Base-by-base conservation (phyloP, 306 rosid species). In the Quercus engelmannii region DNA sequence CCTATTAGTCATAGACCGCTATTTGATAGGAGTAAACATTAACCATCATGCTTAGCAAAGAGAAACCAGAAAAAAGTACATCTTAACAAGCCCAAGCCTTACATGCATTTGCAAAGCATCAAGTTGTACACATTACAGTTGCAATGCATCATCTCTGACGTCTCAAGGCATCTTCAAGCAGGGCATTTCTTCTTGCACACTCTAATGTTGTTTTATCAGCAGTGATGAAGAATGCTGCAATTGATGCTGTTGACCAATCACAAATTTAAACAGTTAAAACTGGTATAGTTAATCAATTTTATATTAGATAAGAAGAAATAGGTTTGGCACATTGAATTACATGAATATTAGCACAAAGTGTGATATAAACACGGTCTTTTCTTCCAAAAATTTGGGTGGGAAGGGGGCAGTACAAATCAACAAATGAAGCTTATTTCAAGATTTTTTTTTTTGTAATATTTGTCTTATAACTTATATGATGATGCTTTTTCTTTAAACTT, bases 111-210 rank as follows among this genome's bases (percentile, higher is more conserved):
- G 73, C 43, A 18, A 35, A 51, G 57, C 77, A 31, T 23, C 10
- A 51, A 13, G 56, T 15, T 56, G 74, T 41, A 43, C 3, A 35
- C 59, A 49, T 21, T 59, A 15, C n/a, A 55, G 28, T 28, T 54
- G 61, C 81, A 57, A 3, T 13, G 58, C 3, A 79, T 82, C 75
- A 73, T 72, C 76, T 78, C 73, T 83, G 90, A 78, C 82, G 90
- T 74, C 89, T 87, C 82, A 92, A 74, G 69, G 96, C 63, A n/a
- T 87, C 74, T 88, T 91, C 78, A 76, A 95, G 88, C 77, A 13
- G 88, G 3, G 97, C 76, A 81, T 92, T 95, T 81, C 69, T 91
- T 86, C 99, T 83, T 6, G 99, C 99, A 86, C 99, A 92, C 76
- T 87, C 94, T 82, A 95, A 79, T 85, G 91, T 95, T 12, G 91